Conservation (phyloP, 768 basidiomycete genomes). For the Russula sp. region DNA sequence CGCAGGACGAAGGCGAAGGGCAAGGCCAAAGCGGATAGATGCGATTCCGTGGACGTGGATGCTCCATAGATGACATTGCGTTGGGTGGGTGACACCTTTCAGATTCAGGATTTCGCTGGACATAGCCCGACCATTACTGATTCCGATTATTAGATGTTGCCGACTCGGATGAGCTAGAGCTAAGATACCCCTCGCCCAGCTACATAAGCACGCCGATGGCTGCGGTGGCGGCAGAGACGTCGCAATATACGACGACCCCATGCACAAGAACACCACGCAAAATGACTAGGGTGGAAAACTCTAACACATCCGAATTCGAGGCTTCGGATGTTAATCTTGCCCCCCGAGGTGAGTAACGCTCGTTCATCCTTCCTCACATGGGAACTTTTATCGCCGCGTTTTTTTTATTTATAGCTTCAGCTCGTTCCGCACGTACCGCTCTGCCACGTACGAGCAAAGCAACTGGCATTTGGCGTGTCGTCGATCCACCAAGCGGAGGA, state of each 20-base stretch:
- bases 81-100: not conserved
- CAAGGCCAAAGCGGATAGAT: not conserved
- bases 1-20: not conserved
- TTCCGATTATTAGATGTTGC: not conserved
- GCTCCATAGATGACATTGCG: not conserved
- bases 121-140: not conserved
- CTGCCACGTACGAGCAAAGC: conserved; percentile 4
- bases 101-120: not conserved
- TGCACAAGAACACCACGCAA: not conserved
- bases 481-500: conserved; percentile 1
- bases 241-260: not conserved
- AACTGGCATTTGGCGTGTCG: conserved; percentile 14
- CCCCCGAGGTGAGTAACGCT: not conserved
- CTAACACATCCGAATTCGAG: conserved; percentile 1
- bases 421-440: not conserved
- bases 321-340: not conserved
- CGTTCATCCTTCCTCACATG: not conserved
- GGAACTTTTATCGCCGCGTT: not conserved
- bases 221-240: not conserved
- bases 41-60: not conserved
- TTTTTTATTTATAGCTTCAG: not conserved
- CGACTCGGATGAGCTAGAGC: too few species aligned
- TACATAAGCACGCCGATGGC: too few species aligned
- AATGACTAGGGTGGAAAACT: not conserved
- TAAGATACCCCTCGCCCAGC: not conserved